Base-by-base conservation (phyloP, 1,139 yeast species). In the Yarrowia galli region DNA sequence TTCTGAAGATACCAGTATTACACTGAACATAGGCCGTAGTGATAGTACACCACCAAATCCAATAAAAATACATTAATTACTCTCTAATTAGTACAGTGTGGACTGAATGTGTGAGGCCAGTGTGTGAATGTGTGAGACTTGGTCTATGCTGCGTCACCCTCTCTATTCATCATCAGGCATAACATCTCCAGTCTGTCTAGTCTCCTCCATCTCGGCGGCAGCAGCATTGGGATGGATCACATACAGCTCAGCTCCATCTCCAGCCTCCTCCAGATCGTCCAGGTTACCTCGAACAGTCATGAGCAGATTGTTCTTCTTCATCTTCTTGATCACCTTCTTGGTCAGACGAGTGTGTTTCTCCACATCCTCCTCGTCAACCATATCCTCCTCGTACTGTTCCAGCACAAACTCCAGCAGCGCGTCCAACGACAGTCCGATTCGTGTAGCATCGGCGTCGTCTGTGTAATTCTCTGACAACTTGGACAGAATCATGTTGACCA, bases 171-270 rank as follows among this genome's bases (percentile, higher is more conserved):
- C 63, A 38, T 56, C 68, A 40, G 68, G 58, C 53, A 54, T 38
- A 8, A 43, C 65, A 15, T 22, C 46, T 18, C 63, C 48, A 16
- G 32, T 20, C 63, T 54, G 65, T 25, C 48, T 36, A 10, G 45
- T 35, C 23, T 61, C 68, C 46, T 61, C 56, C 54, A 46, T 23
- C 64, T 58, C 64, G 6, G 56, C 42, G 0, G 63, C 66, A n/a
- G 73, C 72, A 80, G 93, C 90, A 77, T 95, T 93, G 67, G 98
- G 98, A 81, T 95, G 98, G 69, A 92, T 82, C 48, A 92, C 92
- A 75, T 89, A 92, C 45, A 89, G 81, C 68, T 81, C 78, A 58
- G 81, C 79, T 58, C 75, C 73, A 48, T 76, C 75, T 4, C 73
- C 74, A 1, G 76, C 77, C 9, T 73, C 72, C 1, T 72, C 72